Percentiles rank a stretch among this genome's conserved stretches.
Conservation (phyloP, 129 eudicot genomes). For the Gnaphalium uliginosum region DNA sequence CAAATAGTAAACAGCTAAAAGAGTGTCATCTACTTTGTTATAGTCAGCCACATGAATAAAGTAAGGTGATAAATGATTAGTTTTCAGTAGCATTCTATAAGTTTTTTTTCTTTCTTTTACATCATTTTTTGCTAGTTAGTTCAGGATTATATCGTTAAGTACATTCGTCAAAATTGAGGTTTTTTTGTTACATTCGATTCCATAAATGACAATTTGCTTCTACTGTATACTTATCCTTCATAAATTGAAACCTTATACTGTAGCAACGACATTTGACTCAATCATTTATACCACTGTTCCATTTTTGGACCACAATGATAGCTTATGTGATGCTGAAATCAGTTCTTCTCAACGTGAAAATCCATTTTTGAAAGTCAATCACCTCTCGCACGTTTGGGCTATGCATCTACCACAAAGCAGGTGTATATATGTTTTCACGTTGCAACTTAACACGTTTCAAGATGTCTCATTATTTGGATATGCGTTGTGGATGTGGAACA, state of each 20-base stretch:
- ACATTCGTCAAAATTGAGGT: conserved; percentile 28
- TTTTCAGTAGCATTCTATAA: conserved; percentile 20
- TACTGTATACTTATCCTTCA: conserved; percentile 10
- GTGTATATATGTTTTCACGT: background rate
- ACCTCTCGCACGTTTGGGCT: no score
- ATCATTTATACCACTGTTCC: background rate
- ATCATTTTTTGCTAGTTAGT: conserved; percentile 6
- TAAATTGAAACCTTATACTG: background rate
- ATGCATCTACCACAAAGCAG: background rate
- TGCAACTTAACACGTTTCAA: background rate
- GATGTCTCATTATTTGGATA: background rate
- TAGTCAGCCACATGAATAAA: conserved; percentile 33
- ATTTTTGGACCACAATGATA: no score
- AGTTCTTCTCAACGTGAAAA: background rate
- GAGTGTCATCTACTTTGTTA: conserved; percentile 53
- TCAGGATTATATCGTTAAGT: conserved; percentile 15
- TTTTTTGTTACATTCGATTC: conserved; percentile 16
- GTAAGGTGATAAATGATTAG: conserved; percentile 23
- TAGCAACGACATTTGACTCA: background rate
- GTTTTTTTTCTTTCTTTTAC: background rate
- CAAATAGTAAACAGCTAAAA: conserved; percentile 50
- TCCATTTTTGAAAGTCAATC: background rate
- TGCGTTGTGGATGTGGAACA: background rate
- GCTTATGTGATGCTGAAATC: background rate
- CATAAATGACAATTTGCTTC: conserved; percentile 5